A percentile compares a stretch with the other conserved stretches of the same genome.
Evolutionary conservation across 768 basidiomycete species (phyloP).

Genomic region (Lepiota brunneoincarnata): DNA sequence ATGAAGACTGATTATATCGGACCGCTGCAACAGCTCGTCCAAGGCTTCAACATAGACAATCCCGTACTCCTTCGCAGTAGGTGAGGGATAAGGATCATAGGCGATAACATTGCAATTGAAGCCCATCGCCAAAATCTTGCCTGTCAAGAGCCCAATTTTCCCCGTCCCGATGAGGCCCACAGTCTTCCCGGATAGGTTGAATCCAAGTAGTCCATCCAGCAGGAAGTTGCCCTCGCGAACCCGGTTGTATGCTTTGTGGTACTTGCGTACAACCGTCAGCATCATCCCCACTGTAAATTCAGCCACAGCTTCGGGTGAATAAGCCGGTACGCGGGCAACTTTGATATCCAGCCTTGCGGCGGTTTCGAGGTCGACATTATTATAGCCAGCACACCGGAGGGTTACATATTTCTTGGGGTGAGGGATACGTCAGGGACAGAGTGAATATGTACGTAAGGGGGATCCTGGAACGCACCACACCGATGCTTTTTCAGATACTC

Average conservation of each 20-base stretch:
- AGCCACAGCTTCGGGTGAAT: constrained; percentile 42
- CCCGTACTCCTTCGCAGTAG: constrained; percentile 31
- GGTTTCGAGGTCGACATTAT: constrained; percentile 37
- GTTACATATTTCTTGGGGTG: constrained; percentile 35
- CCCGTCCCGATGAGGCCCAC: constrained; percentile 44
- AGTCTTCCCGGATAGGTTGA: constrained; percentile 40
- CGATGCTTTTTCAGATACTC: constrained; percentile 27
- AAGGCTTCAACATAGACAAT: constrained; percentile 34
- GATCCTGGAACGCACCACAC: constrained; percentile 28
- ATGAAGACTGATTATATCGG: constrained; percentile 42
- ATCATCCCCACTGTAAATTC: constrained; percentile 47
- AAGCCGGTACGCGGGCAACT: constrained; percentile 39
- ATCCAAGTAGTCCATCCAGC: constrained; percentile 39
- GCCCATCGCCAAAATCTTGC: constrained; percentile 37
- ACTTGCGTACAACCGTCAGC: constrained; percentile 42
- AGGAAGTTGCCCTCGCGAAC: constrained; percentile 46
- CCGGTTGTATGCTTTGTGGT: constrained; percentile 44
- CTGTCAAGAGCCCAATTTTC: constrained; percentile 40
- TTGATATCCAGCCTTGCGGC: constrained; percentile 30
- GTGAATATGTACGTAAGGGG: not conserved
- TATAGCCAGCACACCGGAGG: constrained; percentile 40
- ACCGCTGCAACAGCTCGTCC: constrained; percentile 31
- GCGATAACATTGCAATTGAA: constrained; percentile 38
- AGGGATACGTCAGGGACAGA: not conserved
- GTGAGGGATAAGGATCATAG: constrained; percentile 36